A percentile compares a stretch with the other conserved stretches of the same genome.
These are phyloP conservation scores for Termitomyces sp. DNA, from an alignment of 768 basidiomycete genomes.

Conservation along the genomic window DNA sequence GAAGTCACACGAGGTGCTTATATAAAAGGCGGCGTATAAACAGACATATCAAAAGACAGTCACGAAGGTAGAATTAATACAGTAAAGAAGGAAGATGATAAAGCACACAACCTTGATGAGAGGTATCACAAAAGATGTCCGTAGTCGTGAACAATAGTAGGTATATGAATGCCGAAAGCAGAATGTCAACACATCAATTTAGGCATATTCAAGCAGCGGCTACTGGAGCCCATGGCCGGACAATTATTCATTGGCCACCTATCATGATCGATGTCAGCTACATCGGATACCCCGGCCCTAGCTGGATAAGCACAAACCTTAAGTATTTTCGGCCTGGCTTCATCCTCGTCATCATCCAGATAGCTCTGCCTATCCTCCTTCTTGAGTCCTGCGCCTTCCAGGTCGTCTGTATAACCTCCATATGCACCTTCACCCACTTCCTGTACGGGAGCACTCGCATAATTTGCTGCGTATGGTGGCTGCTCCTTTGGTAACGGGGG, in stretches of 20 bases:
- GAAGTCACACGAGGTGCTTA: background rate
- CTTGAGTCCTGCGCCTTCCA: background rate
- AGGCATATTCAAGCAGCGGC: background rate
- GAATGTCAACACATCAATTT: background rate
- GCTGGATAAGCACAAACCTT: background rate
- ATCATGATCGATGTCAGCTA: background rate
- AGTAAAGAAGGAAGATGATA: background rate
- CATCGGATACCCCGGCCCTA: background rate
- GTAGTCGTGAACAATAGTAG: background rate
- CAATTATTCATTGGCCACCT: slow-evolving; percentile 1
- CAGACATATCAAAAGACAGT: background rate
- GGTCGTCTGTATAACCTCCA: slow-evolving; percentile 22
- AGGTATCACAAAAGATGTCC: background rate
- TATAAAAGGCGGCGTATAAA: background rate
- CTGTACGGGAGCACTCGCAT: background rate
- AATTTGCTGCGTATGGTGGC: background rate
- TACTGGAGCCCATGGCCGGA: background rate
- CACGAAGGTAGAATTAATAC: background rate
- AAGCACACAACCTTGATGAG: background rate
- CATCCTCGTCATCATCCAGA: background rate
- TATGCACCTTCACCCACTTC: slow-evolving; percentile 23
- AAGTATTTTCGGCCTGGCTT: background rate
- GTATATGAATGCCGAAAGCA: background rate
- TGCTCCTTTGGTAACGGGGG: background rate
- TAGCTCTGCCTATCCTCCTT: background rate